Base-by-base conservation (phyloP, 768 basidiomycete genomes). In the Leccinum pellstonianum region DNA sequence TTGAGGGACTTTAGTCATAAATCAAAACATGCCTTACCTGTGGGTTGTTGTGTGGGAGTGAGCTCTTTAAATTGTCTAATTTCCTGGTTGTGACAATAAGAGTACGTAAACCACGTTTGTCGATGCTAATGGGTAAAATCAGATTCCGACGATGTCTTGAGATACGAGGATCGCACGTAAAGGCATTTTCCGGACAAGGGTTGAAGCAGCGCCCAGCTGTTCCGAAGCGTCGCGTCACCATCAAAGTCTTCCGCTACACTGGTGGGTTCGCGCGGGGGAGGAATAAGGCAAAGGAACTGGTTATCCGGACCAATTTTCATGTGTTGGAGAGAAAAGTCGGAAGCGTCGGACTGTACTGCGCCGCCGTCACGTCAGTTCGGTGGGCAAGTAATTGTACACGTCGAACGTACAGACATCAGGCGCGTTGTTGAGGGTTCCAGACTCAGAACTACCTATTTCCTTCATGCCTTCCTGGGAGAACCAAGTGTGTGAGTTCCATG, bases 81-180 rank as follows among this genome's bases (percentile, higher is more conserved):
- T 76, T 97, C 88, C 54, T 86, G 83, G 74, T 95, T 91, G 77
- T 99, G 95, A 78, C 96, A 94, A 75, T 91, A 97, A 52, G 93
- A 88, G 77, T 98, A 98, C 38, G 95, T 98, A 79, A 98, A 98
- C 95, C 95, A 97, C 41, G 88, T 86, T 79, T 93, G 91, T 66
- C 85, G 85, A 71, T 88, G 86, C 88, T 93, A 77, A 62, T 56
- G 65, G 60, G 69, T 52, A 50, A 59, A 63, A 71, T 77, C 65
- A 73, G 75, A 72, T 73, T 66, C 55, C 62, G 63, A 67, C 56
- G 55, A 48, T 47, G 58, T 52, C 43, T 59, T n/a, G 65, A 70
- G 68, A 64, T 69, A 70, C 69, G 67, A 66, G 60, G 66, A 64
- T 80, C 89, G 71, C 78, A 93, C 92, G 76, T 93, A 94, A 74